Percentiles rank a stretch among this genome's conserved stretches.
Conservation (phyloP, 2,329 filamentous ascomycete genomes). For the Pyrenophora graminea region DNA sequence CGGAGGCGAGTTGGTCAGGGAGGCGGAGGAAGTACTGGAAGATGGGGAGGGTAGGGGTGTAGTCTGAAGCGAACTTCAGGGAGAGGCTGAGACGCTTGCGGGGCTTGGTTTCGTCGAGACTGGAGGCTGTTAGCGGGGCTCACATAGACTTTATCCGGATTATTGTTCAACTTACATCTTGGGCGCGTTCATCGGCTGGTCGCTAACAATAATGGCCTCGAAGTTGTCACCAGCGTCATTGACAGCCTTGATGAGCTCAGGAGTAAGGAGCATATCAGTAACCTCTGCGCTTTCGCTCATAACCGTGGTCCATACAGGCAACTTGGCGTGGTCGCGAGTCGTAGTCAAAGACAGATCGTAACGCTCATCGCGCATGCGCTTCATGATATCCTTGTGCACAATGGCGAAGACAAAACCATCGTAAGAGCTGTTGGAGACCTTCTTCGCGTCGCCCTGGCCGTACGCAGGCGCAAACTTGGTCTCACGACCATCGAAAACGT, state of each 20-base stretch:
- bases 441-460: conserved; percentile 65
- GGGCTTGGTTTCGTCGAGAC: conserved; percentile 79
- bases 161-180: conserved; percentile 66
- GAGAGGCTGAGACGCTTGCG: conserved; percentile 86
- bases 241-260: conserved; percentile 82
- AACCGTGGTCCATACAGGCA: conserved; percentile 86
- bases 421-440: conserved; percentile 66
- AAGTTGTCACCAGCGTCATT: conserved; percentile 72
- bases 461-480: conserved; percentile 70
- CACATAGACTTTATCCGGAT: too few species aligned
- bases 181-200: conserved; percentile 88
- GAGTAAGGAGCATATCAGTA: conserved; percentile 81
- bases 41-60: conserved; percentile 70
- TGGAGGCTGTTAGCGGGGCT: conserved; percentile 43
- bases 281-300: conserved; percentile 98
- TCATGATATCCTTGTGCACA: conserved; percentile 95
- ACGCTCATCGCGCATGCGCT: conserved; percentile 82
- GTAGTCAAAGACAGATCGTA: conserved; percentile 92
- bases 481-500: conserved; percentile 93
- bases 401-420: conserved; percentile 94
- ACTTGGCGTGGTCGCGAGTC: conserved; percentile 89
- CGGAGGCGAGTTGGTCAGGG: conserved; percentile 76
- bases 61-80: conserved; percentile 64
- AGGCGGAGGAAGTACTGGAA: conserved; percentile 83
- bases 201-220: conserved; percentile 85